Conservation (phyloP, 805 yeast species). For the Candida oleophila region DNA sequence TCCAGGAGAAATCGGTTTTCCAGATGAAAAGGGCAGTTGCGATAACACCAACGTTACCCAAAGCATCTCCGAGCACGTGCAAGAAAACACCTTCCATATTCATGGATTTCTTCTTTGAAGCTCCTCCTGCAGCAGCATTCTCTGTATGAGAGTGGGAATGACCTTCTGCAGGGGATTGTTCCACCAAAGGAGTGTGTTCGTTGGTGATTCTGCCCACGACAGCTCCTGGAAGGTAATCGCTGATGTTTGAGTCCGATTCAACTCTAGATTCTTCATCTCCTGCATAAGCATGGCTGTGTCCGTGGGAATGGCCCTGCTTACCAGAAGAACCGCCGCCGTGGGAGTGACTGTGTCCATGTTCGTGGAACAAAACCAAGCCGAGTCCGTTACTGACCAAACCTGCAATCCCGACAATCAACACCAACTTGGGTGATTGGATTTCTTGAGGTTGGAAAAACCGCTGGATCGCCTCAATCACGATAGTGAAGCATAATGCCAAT, state of each 20-base stretch:
- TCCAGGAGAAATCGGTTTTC: conserved; percentile 91
- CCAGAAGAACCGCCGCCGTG: conserved; percentile 44
- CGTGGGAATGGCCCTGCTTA: conserved; percentile 37
- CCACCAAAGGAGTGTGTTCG: conserved; percentile 37
- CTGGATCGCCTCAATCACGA: conserved; percentile 89
- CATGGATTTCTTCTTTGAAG: conserved; percentile 60
- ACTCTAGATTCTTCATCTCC: conserved; percentile 11
- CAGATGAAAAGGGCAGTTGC: conserved; percentile 86
- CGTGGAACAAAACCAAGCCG: conserved; percentile 88
- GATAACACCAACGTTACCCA: conserved; percentile 94
- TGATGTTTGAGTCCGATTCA: conserved; percentile 26
- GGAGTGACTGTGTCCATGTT: conserved; percentile 48
- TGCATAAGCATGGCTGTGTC: conserved; percentile 37
- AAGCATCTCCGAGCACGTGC: conserved; percentile 94
- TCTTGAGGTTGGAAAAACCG: conserved; percentile 79
- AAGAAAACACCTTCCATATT: conserved; percentile 97
- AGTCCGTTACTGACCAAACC: conserved; percentile 81
- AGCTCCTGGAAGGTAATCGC: conserved; percentile 45
- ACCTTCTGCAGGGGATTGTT: conserved; percentile 7
- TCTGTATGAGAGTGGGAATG: conserved; percentile 10
- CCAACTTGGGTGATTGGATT: conserved; percentile 78
- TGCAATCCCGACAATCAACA: conserved; percentile 75
- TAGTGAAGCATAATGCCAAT: conserved; percentile 88
- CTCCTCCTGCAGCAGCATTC: conserved; percentile 13
- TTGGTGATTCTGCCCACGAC: conserved; percentile 38